Base-by-base conservation (phyloP, 1,284 basidiomycete genomes). In the Sanguinoderma infundibulare region DNA sequence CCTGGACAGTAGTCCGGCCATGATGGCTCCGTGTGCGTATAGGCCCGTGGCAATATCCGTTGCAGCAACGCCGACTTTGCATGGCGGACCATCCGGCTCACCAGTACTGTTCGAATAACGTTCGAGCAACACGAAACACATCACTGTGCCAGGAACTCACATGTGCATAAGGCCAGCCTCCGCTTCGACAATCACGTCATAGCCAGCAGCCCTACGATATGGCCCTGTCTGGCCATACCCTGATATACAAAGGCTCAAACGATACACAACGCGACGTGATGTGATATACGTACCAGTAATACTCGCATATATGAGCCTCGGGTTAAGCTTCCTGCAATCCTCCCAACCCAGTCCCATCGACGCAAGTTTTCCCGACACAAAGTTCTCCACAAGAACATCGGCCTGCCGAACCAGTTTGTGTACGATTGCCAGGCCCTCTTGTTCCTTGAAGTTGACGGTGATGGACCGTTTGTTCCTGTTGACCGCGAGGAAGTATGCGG, bases 91-190 rank as follows among this genome's bases (percentile, higher is more conserved):
- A 69, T 93, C 90, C 7, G 90, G 83, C 77, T 98, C 96, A 50
- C 96, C 96, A 9, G 96, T 98, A 70, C 91, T 93, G 61, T 26
- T 5, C 20, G 38, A 8, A 39, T 15, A 38, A 10, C 7, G 44
- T 49, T 55, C 10, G 59, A 22, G 60, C 7, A 39, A 30, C 17
- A 53, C 17, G 34, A 34, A 51, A 51, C 30, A 36, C 5, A 22
- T 5, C 30, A 12, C 9, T 10, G 10, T 51, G 22, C 52, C 57
- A 38, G 40, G 63, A 49, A 78, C 86, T 62, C 56, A 93, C 90
- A 96, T 96, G 75, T 96, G 94, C 94, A 97, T 96, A 53, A 97
- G 77, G 14, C 95, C 95, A 30, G 95, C 95, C 77, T 97, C 94
- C 12, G 89, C 95, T 73, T 96, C 94, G 42, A 96, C 92, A 35